Evolutionary conservation across 2,329 filamentous ascomycete species (phyloP), one percentile per base, ranked within the genome.

Genomic region (Hawksworthiomyces lignivorus): DNA sequence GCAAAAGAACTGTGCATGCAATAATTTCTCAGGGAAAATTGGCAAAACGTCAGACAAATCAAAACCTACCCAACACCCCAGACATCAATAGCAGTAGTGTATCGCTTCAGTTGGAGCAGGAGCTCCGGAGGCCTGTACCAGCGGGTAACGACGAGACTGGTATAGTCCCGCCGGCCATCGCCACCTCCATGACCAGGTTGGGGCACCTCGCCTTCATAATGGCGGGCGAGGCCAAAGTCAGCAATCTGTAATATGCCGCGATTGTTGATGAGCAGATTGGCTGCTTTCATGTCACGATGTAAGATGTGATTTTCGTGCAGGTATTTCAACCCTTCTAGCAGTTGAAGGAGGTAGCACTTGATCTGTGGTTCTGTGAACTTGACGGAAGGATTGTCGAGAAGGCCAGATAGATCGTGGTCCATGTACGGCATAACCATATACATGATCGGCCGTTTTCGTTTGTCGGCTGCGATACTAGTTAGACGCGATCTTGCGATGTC

Each of bases 371-470:
- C 82, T 36, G 84, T 85, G 56, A 98, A 90, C 30, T 77, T 76
- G 29, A 98, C 89, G 7, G 82, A 80, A 9, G 90, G 90, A 55
- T 98, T 98, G 61, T 97, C 92, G 54, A 98, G 80, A 22, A 98
- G 77, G 33, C 92, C 92, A 8, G 90, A 94, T n/a, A 98, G 75
- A 64, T 98, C 92, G 64, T 98, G 92, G 54, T 97, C 89, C 88
- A 97, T 96, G 62, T 98, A 98, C 7, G 90, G 92, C 33, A 83
- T 96, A 39, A 94, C 90, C 92, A 98, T 98, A 65, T 97, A 97
- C 72, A 98, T 88, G 53, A 89, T 89, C 4, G 83, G 82, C 46
- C 82, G 79, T 62, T 86, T 88, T 52, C 82, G 77, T 62, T 87
- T 86, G 59, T 90, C 84, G 53, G 77, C 79, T 82, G 54, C n/a